These are phyloP conservation scores for Elaphomyces granulatus DNA, from an alignment of 495 filamentous ascomycete genomes.

Conservation along the genomic window DNA sequence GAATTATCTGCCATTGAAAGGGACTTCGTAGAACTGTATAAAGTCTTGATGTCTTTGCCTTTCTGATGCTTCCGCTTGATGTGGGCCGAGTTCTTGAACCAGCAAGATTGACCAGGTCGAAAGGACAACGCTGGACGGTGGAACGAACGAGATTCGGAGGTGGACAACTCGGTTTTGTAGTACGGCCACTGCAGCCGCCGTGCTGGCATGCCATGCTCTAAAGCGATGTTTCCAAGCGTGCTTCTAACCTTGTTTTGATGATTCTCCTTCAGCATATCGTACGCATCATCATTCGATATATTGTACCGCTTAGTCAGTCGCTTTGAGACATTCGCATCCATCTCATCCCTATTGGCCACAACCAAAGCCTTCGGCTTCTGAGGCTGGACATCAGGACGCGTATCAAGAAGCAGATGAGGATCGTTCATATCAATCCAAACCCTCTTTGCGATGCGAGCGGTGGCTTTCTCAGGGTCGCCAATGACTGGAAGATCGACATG, in stretches of 20 bases:
- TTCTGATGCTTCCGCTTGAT: conserved; percentile 65
- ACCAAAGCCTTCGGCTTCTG: conserved; percentile 25
- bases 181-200: conserved; percentile 83
- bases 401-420: conserved; percentile 68
- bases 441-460: conserved; percentile 53
- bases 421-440: conserved; percentile 84
- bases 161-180: conserved; percentile 72
- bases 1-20: conserved; percentile 81
- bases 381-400: conserved; percentile 34
- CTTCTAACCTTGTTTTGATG: conserved; percentile 90
- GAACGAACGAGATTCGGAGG: conserved; percentile 72
- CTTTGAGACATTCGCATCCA: conserved; percentile 26
- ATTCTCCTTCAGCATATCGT: conserved; percentile 91
- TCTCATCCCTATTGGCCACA: conserved; percentile 21
- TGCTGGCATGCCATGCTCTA: conserved; percentile 88
- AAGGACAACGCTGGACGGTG: conserved; percentile 66
- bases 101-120: conserved; percentile 41
- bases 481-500: conserved; percentile 37
- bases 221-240: conserved; percentile 64
- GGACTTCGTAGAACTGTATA: conserved; percentile 61
- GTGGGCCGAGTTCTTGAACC: conserved; percentile 30
- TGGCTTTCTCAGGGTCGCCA: conserved; percentile 47
- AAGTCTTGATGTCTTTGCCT: conserved; percentile 55
- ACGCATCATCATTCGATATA: conserved; percentile 89
- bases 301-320: conserved; percentile 70